A percentile compares a stretch with the other conserved stretches of the same genome.
Conservation (phyloP, 2,329 filamentous ascomycete species). For the Fusarium albosuccineum region DNA sequence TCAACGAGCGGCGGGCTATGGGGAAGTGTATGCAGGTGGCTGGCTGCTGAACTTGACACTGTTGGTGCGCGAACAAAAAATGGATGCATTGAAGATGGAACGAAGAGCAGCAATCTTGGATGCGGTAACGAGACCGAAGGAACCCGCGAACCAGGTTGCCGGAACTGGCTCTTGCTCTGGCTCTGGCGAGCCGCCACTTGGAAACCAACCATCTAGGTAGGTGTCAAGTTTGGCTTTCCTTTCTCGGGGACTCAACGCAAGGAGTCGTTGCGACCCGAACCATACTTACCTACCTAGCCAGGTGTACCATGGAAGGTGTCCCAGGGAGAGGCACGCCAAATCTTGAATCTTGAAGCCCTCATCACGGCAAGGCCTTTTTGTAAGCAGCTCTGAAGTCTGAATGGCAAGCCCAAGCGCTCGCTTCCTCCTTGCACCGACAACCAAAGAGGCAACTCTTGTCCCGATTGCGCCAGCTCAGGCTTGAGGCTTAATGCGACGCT, state of each 20-base stretch:
- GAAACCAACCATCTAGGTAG: slow-evolving; percentile 10
- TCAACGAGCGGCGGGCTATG: slow-evolving; percentile 6
- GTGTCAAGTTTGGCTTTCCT: slow-evolving; percentile 6
- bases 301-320: no score
- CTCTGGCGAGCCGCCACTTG: slow-evolving; percentile 20
- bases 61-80: background rate
- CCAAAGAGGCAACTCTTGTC: background rate
- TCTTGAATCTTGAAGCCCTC: background rate
- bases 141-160: slow-evolving; percentile 24
- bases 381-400: no score
- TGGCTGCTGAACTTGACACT: background rate
- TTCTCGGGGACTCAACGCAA: background rate
- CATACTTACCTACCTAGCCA: background rate
- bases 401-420: background rate
- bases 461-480: background rate
- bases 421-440: background rate
- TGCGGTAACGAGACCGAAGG: background rate
- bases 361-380: background rate
- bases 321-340: no score
- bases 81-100: background rate
- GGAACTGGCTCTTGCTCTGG: slow-evolving; percentile 18
- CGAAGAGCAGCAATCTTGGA: background rate
- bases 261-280: background rate
- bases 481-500: background rate
- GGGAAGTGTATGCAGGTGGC: background rate